Evolutionary conservation across 2,329 filamentous ascomycete species (phyloP), one percentile per base, ranked within the genome.

Genomic region (Zymoseptoria crescenta): DNA sequence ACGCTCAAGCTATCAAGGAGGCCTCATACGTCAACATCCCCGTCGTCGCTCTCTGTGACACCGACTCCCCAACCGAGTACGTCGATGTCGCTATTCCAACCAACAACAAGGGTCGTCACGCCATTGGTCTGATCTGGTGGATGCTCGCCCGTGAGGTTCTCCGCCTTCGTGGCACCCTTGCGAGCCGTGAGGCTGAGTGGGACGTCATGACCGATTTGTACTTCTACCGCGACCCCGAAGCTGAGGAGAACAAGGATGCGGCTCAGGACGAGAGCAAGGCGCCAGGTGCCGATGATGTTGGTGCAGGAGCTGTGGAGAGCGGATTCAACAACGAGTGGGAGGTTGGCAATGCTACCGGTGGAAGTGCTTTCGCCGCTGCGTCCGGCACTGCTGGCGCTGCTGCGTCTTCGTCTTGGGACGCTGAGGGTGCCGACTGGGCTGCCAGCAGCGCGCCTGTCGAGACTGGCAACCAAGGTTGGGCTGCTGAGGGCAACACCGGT

Each of bases 41-140:
- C 77, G 94, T 99, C 81, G 96, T 99, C 75, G 94, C 91, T 74
- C 92, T 99, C 72, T 94, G 89, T 84, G 94, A 99, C 82, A 96
- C 93, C 76, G 94, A 99, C 85, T 97, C 94, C 64, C 94, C 94
- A 75, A 97, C 94, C 80, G 93, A 99, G 83, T 99, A 93, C 83
- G 94, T 99, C 77, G 94, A 99, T 77, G 91, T 97, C 80, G 94
- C 94, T 80, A 99, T 99, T 81, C 94, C 94, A 75, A 96, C 94
- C 83, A 99, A 99, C 91, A 99, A 99, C 91, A 99, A 99, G 89
- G 93, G 92, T 84, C 93, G 94, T 78, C 92, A 97, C 83, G 87
- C 95, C 78, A 99, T 99, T 74, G 94, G 94, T 84, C 85, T 94
- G 74, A 79, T 99, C 83, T 99, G 94, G 94, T 99, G 94, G 94